A percentile compares a stretch with the other conserved stretches of the same genome.
phyloP scores from a whole-genome alignment of 1,284 basidiomycete species.

The Cutaneotrichosporon sp. region DNA sequence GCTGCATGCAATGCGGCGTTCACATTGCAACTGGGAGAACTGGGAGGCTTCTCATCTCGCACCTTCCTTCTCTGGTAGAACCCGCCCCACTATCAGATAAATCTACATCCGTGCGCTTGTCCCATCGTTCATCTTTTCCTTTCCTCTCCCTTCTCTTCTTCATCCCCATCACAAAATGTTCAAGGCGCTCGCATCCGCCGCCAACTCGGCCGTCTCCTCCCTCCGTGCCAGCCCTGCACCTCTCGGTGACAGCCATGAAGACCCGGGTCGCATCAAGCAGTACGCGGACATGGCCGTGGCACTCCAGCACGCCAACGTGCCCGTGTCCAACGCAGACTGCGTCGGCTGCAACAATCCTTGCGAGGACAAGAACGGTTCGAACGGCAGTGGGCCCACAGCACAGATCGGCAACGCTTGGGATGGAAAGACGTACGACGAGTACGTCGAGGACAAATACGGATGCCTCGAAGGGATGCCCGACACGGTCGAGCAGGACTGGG shows the following conservation, averaged over 20 bases:
- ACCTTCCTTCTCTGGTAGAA: too few species aligned
- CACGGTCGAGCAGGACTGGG: constrained; percentile 73
- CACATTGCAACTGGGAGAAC: too few species aligned
- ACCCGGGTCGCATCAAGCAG: constrained; percentile 29
- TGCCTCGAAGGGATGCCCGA: constrained; percentile 72
- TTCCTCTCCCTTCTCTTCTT: neutral
- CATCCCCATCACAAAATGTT: constrained; percentile 31
- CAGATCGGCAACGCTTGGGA: constrained; percentile 34
- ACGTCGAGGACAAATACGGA: constrained; percentile 49
- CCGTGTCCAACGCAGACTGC: constrained; percentile 70
- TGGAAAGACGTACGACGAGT: constrained; percentile 39
- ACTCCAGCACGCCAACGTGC: constrained; percentile 61
- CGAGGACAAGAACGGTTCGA: constrained; percentile 49
- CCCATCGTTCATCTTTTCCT: neutral
- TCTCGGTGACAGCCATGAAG: constrained; percentile 24
- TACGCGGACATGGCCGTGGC: constrained; percentile 46
- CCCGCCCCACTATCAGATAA: neutral
- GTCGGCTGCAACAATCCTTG: constrained; percentile 75
- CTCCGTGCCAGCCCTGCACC: constrained; percentile 1
- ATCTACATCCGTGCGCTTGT: neutral
- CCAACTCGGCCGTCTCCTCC: constrained; percentile 28
- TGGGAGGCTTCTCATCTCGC: too few species aligned
- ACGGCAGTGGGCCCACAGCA: constrained; percentile 36
- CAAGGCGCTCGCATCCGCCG: constrained; percentile 38
- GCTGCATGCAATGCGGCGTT: too few species aligned